These are phyloP conservation scores for Backusella mclennaniae DNA, from an alignment of 192 early-diverging fungal species.

Conservation along the genomic window DNA sequence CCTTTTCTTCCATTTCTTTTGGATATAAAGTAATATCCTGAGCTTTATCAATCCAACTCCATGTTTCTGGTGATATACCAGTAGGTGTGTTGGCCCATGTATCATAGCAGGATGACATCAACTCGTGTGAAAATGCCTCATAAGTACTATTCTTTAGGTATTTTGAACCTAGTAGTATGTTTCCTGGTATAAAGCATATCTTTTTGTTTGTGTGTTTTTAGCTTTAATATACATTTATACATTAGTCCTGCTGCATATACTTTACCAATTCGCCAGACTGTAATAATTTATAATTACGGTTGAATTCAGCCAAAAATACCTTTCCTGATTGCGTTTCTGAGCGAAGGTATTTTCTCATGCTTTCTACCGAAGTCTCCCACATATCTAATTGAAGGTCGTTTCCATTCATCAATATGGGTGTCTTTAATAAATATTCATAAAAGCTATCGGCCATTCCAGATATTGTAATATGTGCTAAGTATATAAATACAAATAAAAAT, in stretches of 20 bases:
- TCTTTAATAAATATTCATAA: conserved; percentile 64
- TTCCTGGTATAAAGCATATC: conserved; percentile 58
- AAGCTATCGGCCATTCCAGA: conserved; percentile 54
- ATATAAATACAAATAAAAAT: conserved; percentile 7
- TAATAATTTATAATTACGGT: conserved; percentile 10
- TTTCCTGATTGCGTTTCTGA: conserved; percentile 18
- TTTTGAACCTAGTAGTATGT: conserved; percentile 46
- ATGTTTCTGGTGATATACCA: conserved; percentile 50
- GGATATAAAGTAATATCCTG: not conserved
- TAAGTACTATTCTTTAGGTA: conserved; percentile 36
- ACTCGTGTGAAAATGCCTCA: conserved; percentile 36
- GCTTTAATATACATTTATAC: not conserved
- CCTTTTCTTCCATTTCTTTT: not conserved
- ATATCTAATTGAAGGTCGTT: conserved; percentile 30
- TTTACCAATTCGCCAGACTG: conserved; percentile 35
- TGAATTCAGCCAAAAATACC: conserved; percentile 19
- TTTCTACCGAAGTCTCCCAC: conserved; percentile 35
- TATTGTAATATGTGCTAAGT: conserved; percentile 31
- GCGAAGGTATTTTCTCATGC: conserved; percentile 23
- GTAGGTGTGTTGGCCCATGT: conserved; percentile 43
- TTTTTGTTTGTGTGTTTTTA: conserved; percentile 9
- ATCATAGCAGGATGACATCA: conserved; percentile 48
- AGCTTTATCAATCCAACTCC: conserved; percentile 28
- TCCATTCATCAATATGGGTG: conserved; percentile 47
- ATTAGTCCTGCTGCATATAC: not conserved